Evolutionary conservation across 2,329 filamentous ascomycete species (phyloP), one percentile per base, ranked within the genome.

Genomic region (Sporothrix curviconia): DNA sequence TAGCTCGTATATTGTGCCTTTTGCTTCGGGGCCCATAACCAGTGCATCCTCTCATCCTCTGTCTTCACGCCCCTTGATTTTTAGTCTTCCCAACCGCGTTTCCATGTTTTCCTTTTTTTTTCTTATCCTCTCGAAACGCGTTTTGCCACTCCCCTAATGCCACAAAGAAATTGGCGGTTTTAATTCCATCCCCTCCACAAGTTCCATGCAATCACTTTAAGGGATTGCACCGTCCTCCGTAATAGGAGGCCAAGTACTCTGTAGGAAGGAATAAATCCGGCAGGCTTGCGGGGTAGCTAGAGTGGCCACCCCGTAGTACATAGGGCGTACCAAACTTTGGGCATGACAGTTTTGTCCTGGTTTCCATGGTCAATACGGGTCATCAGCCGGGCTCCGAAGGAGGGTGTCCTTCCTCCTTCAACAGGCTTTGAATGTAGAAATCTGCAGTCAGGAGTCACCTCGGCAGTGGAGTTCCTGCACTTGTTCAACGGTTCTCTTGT

Each of bases 291-390:
- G n/a, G n/a, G n/a, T n/a, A n/a, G n/a, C n/a, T n/a, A n/a, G n/a
- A n/a, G n/a, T n/a, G n/a, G n/a, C n/a, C n/a, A n/a, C n/a, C n/a
- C n/a, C n/a, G n/a, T n/a, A n/a, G n/a, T n/a, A n/a, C n/a, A n/a
- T n/a, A n/a, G n/a, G n/a, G n/a, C 47, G 47, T 37, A 50, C 47
- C 47, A 50, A 37, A 50, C 47, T 50, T 50, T 49, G 19, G 8
- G 32, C n/a, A n/a, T n/a, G n/a, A n/a, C n/a, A n/a, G n/a, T n/a
- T n/a, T n/a, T n/a, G n/a, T n/a, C n/a, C n/a, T n/a, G n/a, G n/a
- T n/a, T n/a, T n/a, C n/a, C n/a, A n/a, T n/a, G n/a, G n/a, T 32
- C n/a, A 50, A 36, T 36, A 32, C 46, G 30, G 32, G 30, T 32
- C 44, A 50, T 12, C 19, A 14, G 46, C 17, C 46, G 12, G 34